Base-by-base conservation (phyloP, 2,329 filamentous ascomycete genomes). In the Neophaeococcomyces mojaviensis region DNA sequence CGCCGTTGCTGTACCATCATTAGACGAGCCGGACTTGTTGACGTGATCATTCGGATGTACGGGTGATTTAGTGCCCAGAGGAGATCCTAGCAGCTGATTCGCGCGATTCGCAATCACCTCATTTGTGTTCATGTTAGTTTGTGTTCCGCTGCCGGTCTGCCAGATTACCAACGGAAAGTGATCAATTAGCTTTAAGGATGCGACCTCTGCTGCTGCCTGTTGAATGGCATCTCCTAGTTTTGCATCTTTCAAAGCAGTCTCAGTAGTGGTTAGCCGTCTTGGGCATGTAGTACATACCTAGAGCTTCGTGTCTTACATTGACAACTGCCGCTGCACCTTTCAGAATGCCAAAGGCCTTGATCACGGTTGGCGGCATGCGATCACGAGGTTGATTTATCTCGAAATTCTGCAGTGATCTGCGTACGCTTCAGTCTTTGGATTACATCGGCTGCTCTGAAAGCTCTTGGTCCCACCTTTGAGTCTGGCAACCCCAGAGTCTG, bases 111-210 rank as follows among this genome's bases (percentile, higher is more conserved):
- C 96, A 69, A 98, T 97, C 69, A 98, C 92, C 69, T 98, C 92
- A 75, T 98, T 98, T 66, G 90, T 89, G 74, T 98, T 98, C 92
- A 97, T 97, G 81, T 95, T 97, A 68, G 89, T 96, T 76, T 97
- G 92, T 24, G 92, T 97, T 64, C 92, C 92, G 41, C 92, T 97
- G 54, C 92, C 92, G 45, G 92, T 98, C 76, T 98, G 92, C 92
- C 92, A 98, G 64, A 98, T 90, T 47, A 97, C 90, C 51, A 97
- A 86, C 55, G 92, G 92, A 73, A 98, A 97, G 76, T 97, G 90
- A 68, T 96, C 89, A 62, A 94, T 68, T 60, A 97, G 83, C 78
- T 96, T 94, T 64, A 92, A 81, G 54, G 86, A 84, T 47, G 90
- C 89, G 33, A 98, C 90, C 73, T 98, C 92, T 53, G 82, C 78